phyloP scores from a whole-genome alignment of 176 grass and related monocot species.

The Triticum urartu region DNA sequence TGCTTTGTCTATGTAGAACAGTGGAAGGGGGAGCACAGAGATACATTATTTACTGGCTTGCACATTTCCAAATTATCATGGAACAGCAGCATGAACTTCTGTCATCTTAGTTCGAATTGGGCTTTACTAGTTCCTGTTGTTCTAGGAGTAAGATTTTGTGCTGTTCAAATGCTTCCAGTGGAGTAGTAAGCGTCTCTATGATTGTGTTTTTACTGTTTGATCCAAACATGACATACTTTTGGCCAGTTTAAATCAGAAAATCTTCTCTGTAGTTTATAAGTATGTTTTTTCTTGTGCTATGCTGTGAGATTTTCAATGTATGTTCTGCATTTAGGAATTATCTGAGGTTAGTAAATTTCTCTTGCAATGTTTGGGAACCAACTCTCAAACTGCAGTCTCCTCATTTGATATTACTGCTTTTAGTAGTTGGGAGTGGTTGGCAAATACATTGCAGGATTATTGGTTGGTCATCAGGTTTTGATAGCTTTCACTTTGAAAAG shows the following conservation, averaged over 20 bases:
- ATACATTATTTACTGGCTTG: neutral
- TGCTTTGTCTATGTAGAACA: neutral
- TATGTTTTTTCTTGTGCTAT: conserved; percentile 2
- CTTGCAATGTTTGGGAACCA: neutral
- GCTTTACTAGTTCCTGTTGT: neutral
- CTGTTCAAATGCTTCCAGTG: neutral
- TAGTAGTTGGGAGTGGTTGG: neutral
- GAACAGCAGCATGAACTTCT: neutral
- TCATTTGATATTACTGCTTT: neutral
- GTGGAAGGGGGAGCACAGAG: neutral
- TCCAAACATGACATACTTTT: neutral
- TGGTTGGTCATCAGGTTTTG: neutral
- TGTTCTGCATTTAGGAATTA: neutral
- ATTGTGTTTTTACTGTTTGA: neutral
- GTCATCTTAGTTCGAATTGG: neutral
- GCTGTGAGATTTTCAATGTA: neutral
- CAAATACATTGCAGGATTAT: neutral
- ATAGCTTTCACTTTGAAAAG: neutral
- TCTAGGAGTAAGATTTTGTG: neutral
- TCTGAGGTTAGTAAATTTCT: neutral
- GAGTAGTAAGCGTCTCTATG: neutral
- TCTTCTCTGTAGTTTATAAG: neutral
- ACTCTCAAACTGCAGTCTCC: conserved; percentile 3
- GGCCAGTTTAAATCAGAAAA: conserved; percentile 2
- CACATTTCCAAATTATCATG: neutral